Conservation (phyloP, 2,329 filamentous ascomycete species). For the Periconia macrospinosa region DNA sequence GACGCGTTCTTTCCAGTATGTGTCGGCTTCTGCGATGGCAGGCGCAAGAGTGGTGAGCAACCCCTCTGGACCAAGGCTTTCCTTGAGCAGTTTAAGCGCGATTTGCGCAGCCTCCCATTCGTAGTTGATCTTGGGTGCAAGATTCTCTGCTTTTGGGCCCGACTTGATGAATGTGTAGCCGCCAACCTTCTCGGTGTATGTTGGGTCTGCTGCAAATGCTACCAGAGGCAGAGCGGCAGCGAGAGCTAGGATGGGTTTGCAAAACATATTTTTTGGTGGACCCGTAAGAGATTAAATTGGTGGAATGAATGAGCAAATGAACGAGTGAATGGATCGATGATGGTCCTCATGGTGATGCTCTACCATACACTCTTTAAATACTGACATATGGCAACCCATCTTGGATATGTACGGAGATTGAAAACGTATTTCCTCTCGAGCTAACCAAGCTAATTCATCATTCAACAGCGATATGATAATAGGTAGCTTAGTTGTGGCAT, state of each 20-base stretch:
- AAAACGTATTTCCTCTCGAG: too few relatives aligned
- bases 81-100: slow-evolving; percentile 4
- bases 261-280: not conserved
- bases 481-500: too few relatives aligned
- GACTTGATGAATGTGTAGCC: slow-evolving; percentile 7
- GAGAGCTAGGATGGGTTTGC: not conserved
- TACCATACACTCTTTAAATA: too few relatives aligned
- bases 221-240: not conserved
- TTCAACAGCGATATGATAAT: too few relatives aligned
- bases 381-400: too few relatives aligned
- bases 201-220: not conserved
- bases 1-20: slow-evolving; percentile 2
- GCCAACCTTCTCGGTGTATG: slow-evolving; percentile 1
- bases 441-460: too few relatives aligned
- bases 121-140: slow-evolving; percentile 2
- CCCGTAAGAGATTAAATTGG: not conserved
- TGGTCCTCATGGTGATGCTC: too few relatives aligned
- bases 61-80: not conserved
- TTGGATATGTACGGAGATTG: too few relatives aligned
- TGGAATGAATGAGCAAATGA: not conserved
- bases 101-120: slow-evolving; percentile 2
- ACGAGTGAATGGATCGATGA: not conserved
- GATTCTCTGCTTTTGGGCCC: not conserved
- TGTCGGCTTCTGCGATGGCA: slow-evolving; percentile 6
- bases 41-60: slow-evolving; percentile 1